Conservation (phyloP, 225 moss, liverwort and hornwort species). For the Antitrichia curtipendula region DNA sequence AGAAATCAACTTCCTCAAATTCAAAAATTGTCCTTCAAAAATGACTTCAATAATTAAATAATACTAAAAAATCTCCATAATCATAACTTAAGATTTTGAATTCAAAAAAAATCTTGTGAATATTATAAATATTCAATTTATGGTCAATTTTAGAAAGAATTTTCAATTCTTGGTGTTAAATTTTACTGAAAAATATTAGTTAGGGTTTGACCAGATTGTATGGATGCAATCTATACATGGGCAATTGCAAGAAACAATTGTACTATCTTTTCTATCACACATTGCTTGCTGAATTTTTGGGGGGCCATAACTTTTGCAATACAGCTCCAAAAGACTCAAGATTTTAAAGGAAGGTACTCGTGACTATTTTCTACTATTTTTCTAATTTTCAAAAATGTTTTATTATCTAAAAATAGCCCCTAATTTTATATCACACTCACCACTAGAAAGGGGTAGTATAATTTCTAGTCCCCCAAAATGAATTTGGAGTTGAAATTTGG, state of each 20-base stretch:
- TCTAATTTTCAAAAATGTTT: neutral
- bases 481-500: neutral
- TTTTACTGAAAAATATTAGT: neutral
- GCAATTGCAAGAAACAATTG: neutral
- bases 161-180: accelerated
- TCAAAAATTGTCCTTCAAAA: neutral
- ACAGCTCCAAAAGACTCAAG: accelerated
- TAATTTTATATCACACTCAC: too few relatives aligned
- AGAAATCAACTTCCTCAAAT: neutral
- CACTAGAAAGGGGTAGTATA: accelerated
- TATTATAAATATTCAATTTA: neutral
- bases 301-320: neutral
- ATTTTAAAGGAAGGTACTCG: neutral
- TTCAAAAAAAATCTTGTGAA: neutral
- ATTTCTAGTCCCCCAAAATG: neutral
- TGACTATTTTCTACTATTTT: neutral
- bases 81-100: neutral
- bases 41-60: too few relatives aligned
- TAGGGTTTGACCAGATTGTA: accelerated
- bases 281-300: accelerated
- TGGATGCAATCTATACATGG: neutral
- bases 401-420: too few relatives aligned
- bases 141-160: neutral
- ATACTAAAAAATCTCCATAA: neutral
- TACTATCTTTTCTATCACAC: accelerated